phyloP scores from a whole-genome alignment of 495 filamentous ascomycete species.

The Trichoderma asperelloides region DNA sequence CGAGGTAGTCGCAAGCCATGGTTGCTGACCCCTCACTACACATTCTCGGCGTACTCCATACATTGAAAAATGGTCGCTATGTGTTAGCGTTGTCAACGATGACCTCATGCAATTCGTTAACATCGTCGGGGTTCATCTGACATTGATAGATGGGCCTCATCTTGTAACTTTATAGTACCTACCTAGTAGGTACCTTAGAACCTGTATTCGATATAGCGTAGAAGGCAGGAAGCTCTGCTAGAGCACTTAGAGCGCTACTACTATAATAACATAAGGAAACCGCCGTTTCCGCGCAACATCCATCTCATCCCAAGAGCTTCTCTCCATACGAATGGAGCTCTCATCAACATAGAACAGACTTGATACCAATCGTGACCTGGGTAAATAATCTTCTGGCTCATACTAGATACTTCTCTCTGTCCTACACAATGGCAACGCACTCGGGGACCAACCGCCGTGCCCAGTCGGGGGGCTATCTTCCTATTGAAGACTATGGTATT shows the following conservation, averaged over 20 bases:
- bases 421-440: constrained; percentile 12
- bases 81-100: not conserved
- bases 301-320: no score
- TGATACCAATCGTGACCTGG: no score
- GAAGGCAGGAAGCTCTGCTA: no score
- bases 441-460: constrained; percentile 15
- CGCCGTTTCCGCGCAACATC: no score
- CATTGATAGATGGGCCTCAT: not conserved
- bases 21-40: not conserved
- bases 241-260: no score
- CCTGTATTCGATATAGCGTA: no score
- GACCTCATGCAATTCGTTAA: not conserved
- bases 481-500: constrained; percentile 68
- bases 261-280: no score
- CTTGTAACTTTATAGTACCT: not conserved
- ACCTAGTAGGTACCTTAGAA: not conserved
- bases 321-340: no score
- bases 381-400: not conserved
- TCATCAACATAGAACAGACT: no score
- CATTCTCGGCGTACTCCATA: constrained; percentile 13
- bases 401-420: not conserved
- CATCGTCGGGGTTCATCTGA: not conserved
- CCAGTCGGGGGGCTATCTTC: constrained; percentile 38
- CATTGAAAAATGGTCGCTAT: not conserved
- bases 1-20: not conserved